Base-by-base conservation (phyloP, 129 eudicot genomes). In the sunflower (Helianthus annuus) region DNA sequence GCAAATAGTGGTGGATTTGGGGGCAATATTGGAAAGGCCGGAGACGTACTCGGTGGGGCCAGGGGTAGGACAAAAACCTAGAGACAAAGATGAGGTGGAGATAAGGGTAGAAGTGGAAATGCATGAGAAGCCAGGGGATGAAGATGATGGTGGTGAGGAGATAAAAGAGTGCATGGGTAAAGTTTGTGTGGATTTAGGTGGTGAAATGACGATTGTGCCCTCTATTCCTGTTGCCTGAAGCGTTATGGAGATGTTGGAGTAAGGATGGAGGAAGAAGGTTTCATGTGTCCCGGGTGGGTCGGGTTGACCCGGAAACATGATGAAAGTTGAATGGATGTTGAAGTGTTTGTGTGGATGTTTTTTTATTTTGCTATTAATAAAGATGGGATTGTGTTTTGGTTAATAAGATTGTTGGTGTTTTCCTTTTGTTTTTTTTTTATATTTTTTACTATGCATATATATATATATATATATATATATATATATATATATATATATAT, bases 1-100 rank as follows among this genome's bases (percentile, higher is more conserved):
- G 27, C 15, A 51, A 49, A 29, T 44, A 10, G 79, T 74, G 60
- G 68, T 79, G 64, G 78, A 66, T 68, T 14, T 66, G 36, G 74
- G 77, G 78, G 56, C 68, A 53, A 22, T 55, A 12, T 51, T 66
- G 78, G 78, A 73, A 72, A 66, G 48, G 48, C 58, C 36, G 24
- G 64, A 71, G 59, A 65, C 46, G 48, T 27, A 1, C 16, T 11
- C 9, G 48, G 22, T 32, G 16, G 79, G 40, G 0, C 49, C 19
- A 13, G 81, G 69, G 62, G 32, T 29, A 15, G 2, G 51, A 24
- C 15, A 40, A 34, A 34, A 56, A 22, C 22, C 1, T 56, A 5
- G 27, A 58, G 64, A 58, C 39, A 27, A 58, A 11, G 39, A 58
- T 58, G 64, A 8, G 40, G 16, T 12, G 64, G 40, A 58, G 64